Percentiles rank a stretch among this genome's conserved stretches.
These are phyloP conservation scores for Aureobasidium subglaciale DNA, from an alignment of 2,329 filamentous ascomycete species.

Conservation along the genomic window DNA sequence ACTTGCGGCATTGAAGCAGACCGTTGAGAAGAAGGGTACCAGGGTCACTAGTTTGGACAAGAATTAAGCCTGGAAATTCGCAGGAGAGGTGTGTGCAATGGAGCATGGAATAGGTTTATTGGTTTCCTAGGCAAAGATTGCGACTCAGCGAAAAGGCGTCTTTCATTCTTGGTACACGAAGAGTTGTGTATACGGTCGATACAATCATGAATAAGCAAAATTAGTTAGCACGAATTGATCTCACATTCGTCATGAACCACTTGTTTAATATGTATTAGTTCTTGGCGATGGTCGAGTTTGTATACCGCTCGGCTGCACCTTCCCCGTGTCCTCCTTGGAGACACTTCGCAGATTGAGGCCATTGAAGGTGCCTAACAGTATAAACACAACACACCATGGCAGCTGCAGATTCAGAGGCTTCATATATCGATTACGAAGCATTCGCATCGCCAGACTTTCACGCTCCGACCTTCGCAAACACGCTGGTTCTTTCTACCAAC, in stretches of 20 bases:
- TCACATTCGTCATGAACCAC: background rate
- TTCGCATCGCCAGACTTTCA: conserved; percentile 81
- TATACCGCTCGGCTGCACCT: conserved; percentile 5
- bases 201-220: background rate
- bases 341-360: background rate
- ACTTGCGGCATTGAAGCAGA: conserved; percentile 30
- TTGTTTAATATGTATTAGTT: background rate
- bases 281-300: background rate
- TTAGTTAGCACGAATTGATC: background rate
- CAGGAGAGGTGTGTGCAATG: background rate
- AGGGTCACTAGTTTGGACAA: conserved; percentile 10
- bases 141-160: background rate
- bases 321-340: background rate
- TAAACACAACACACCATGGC: background rate
- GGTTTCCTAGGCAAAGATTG: background rate
- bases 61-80: background rate
- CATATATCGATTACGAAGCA: conserved; percentile 93
- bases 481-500: conserved; percentile 81
- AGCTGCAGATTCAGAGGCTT: conserved; percentile 45
- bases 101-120: background rate
- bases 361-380: background rate
- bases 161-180: background rate
- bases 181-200: background rate
- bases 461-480: conserved; percentile 76
- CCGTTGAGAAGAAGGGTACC: conserved; percentile 18